These are phyloP conservation scores for Coprinellus aureogranulatus DNA, from an alignment of 768 basidiomycete species.

Conservation along the genomic window DNA sequence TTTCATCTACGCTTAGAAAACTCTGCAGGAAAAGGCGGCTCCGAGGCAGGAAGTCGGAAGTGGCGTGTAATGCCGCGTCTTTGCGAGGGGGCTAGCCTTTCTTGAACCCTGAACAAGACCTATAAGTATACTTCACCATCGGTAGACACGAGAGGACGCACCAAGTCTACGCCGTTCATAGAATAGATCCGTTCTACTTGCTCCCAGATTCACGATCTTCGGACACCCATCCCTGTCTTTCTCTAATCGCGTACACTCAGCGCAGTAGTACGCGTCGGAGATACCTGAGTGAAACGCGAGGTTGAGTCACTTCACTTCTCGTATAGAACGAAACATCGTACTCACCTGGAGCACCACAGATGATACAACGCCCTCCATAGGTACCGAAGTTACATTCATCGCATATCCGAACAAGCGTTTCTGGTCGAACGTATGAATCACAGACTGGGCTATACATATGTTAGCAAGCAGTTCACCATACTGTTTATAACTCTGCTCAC, in stretches of 20 bases:
- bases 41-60: too few species aligned
- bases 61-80: too few species aligned
- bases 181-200: slow-evolving; percentile 88
- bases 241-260: slow-evolving; percentile 93
- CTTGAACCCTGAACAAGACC: slow-evolving; percentile 57
- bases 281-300: slow-evolving; percentile 59
- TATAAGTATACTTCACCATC: neutral
- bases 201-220: slow-evolving; percentile 96
- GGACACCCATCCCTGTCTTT: slow-evolving; percentile 98
- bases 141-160: slow-evolving; percentile 29
- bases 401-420: slow-evolving; percentile 96
- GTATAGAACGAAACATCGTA: too few species aligned
- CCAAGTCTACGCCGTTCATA: slow-evolving; percentile 86
- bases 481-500: slow-evolving; percentile 41
- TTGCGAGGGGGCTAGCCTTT: slow-evolving; percentile 42
- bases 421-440: slow-evolving; percentile 98
- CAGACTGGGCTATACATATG: slow-evolving; percentile 76
- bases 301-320: neutral
- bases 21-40: too few species aligned
- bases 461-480: neutral
- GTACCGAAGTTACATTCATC: slow-evolving; percentile 99
- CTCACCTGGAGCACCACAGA: slow-evolving; percentile 92
- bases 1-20: too few species aligned
- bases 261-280: slow-evolving; percentile 98
- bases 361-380: slow-evolving; percentile 96